A percentile compares a stretch with the other conserved stretches of the same genome.
Conservation (phyloP, 208 protist species). For the Leishmania turanica region DNA sequence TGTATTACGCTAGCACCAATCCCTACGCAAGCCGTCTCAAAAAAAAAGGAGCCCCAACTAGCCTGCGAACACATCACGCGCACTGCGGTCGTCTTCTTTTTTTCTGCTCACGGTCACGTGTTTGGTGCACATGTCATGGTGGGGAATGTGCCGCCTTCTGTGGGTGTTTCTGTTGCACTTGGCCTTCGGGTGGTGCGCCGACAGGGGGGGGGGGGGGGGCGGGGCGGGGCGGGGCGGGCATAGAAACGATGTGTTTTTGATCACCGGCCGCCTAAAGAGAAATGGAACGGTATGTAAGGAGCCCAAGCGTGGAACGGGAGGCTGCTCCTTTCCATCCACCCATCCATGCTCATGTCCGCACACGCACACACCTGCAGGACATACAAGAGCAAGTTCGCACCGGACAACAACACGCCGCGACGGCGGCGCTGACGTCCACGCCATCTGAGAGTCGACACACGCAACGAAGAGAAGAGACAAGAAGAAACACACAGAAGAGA, state of each 20-base stretch:
- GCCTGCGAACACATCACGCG: neutral
- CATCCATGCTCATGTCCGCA: neutral
- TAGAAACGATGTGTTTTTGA: neutral
- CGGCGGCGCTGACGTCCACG: neutral
- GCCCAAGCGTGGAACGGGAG: neutral
- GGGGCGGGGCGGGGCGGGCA: neutral
- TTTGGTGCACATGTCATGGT: neutral
- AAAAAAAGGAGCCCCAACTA: neutral
- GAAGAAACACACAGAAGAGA: neutral
- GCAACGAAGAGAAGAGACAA: neutral
- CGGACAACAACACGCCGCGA: neutral
- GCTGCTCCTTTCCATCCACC: neutral
- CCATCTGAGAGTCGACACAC: neutral
- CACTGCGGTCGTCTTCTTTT: neutral
- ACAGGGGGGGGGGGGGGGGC: too few species aligned
- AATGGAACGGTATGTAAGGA: neutral
- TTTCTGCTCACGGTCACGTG: neutral
- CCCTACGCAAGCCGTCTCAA: neutral
- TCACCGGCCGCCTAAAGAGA: neutral
- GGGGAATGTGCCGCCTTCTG: neutral
- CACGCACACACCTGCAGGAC: neutral
- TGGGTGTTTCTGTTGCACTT: neutral
- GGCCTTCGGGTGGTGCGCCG: neutral
- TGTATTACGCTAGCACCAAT: neutral
- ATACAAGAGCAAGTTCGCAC: neutral